Evolutionary conservation across 2,329 filamentous ascomycete genomes (phyloP), one percentile per base, ranked within the genome.

Genomic region (Ambrosiella xylebori): DNA sequence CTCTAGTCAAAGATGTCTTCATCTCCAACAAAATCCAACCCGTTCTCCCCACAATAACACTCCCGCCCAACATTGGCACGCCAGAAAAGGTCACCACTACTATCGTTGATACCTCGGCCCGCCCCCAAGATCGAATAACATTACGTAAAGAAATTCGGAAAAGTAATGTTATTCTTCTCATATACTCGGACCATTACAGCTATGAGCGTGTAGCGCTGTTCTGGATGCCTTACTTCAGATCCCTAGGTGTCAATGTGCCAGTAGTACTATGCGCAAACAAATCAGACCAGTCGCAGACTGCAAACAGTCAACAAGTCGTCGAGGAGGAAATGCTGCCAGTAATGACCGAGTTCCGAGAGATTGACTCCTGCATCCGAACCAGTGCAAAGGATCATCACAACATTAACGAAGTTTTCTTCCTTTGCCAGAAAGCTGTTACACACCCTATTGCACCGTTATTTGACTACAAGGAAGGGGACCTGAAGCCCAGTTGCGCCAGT

Each of bases 161-260:
- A 70, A 93, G 86, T 66, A 98, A 96, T 68, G 91, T 96, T 64
- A 97, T 98, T 63, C 77, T 97, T 15, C 81, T 98, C 49, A 90
- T 98, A 57, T 98, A 98, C 70, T 90, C 90, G 63, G 93, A 98
- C 69, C 91, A 97, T 71, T 98, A 98, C 74, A 97, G 90, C 76
- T 98, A 97, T 73, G 93, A 98, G 69, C 79, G 93, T 41, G 90
- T 98, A 2, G 93, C 91, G 2, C 76, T 98, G 51, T 98, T 97
- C 71, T 98, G 93, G 93, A 86, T 98, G 80, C 93, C 93, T 9
- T 94, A 96, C 71, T 97, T 98, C 67, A 86, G 93, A 61, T 95
- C 90, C 3, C 79, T 98, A 44, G 93, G 93, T n/a, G 93, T 98
- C 67, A 98, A 98, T 68, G 89, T 98, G 19, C 93, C 93, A 0